These are phyloP conservation scores for Calonectria hawksworthii DNA, from an alignment of 2,329 filamentous ascomycete species.

Conservation along the genomic window DNA sequence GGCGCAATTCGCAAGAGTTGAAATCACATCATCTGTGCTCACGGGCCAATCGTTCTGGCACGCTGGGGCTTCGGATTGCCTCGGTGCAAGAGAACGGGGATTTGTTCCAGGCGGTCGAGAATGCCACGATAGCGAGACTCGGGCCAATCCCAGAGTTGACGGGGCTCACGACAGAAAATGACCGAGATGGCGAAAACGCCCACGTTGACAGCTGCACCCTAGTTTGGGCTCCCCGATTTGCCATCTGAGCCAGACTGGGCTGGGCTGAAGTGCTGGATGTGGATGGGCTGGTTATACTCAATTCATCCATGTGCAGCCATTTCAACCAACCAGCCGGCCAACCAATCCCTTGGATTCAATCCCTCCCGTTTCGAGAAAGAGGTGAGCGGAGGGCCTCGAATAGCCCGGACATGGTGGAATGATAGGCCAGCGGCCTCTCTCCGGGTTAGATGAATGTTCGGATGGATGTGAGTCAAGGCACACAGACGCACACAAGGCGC, in stretches of 20 bases:
- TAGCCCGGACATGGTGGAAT: slow-evolving; percentile 13
- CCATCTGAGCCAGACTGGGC: neutral
- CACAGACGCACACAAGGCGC: neutral
- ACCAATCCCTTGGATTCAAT: slow-evolving; percentile 15
- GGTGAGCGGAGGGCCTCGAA: slow-evolving; percentile 20
- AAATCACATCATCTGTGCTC: slow-evolving; percentile 43
- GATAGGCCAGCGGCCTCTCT: slow-evolving; percentile 12
- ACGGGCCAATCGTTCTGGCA: slow-evolving; percentile 48
- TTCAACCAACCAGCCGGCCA: neutral
- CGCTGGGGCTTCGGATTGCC: slow-evolving; percentile 32
- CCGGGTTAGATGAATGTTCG: neutral
- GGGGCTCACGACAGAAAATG: slow-evolving; percentile 3
- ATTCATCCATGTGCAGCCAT: slow-evolving; percentile 22
- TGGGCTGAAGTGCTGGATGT: slow-evolving; percentile 15
- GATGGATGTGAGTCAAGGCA: neutral
- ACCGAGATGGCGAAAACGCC: neutral
- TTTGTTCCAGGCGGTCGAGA: neutral
- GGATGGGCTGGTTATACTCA: slow-evolving; percentile 21
- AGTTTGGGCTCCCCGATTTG: neutral
- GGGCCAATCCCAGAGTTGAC: slow-evolving; percentile 15
- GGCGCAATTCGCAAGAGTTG: slow-evolving; percentile 10
- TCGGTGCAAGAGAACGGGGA: slow-evolving; percentile 18
- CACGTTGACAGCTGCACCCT: slow-evolving; percentile 3
- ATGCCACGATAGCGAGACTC: neutral
- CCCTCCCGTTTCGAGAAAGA: neutral